Evolutionary conservation across 176 grass and related monocot genomes (phyloP).

Genomic region (Poa pratensis): DNA sequence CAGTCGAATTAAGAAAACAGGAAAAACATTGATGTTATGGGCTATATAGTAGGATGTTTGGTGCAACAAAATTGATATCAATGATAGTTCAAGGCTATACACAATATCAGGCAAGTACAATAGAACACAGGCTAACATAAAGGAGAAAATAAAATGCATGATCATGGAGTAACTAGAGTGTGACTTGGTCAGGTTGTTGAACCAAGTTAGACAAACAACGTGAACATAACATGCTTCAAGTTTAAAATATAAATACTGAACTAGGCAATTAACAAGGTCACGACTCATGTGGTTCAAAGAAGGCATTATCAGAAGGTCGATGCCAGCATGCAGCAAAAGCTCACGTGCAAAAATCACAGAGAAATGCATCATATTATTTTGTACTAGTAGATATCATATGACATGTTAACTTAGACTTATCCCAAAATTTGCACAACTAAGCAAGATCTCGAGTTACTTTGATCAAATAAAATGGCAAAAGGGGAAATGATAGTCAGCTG

Average conservation of each 20-base stretch:
- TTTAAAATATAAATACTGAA: not conserved
- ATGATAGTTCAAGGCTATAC: not conserved
- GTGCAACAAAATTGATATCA: not conserved
- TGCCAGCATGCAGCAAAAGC: not conserved
- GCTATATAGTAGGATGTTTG: not conserved
- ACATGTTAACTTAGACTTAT: not conserved
- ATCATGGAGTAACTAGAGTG: not conserved
- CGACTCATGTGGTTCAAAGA: not conserved
- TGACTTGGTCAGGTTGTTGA: not conserved
- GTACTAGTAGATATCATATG: slow-evolving; percentile 4
- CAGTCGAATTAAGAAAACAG: not conserved
- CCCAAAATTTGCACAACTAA: slow-evolving; percentile 12
- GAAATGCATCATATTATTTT: not conserved
- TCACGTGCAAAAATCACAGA: not conserved
- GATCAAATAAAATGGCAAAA: not conserved
- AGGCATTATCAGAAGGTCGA: not conserved
- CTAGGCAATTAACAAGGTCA: not conserved
- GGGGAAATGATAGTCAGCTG: not conserved
- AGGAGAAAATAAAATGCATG: not conserved
- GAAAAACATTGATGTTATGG: not conserved
- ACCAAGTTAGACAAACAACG: not conserved
- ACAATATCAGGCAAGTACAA: not conserved
- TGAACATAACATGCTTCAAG: not conserved
- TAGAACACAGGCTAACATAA: not conserved
- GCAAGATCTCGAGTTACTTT: not conserved